phyloP scores from a whole-genome alignment of 1,139 yeast species.

The Fermentozyma sake region DNA sequence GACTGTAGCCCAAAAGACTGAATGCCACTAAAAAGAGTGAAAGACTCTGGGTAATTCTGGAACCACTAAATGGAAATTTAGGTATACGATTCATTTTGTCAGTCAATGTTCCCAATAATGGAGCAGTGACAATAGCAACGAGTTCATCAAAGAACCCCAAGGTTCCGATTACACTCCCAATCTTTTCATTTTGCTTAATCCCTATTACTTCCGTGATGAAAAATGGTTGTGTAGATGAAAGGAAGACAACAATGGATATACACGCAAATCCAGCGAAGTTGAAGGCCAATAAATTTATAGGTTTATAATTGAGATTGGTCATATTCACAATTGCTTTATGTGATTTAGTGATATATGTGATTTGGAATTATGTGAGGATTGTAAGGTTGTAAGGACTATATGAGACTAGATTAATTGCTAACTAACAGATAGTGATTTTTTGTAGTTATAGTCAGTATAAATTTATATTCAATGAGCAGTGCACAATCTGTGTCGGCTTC shows the following conservation, averaged over 20 bases:
- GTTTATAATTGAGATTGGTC: conserved; percentile 10
- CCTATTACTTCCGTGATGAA: conserved; percentile 55
- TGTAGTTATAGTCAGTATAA: too few relatives aligned
- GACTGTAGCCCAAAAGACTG: conserved; percentile 48
- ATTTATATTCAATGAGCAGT: too few relatives aligned
- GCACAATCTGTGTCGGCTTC: too few relatives aligned
- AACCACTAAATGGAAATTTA: conserved; percentile 33
- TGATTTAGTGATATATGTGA: too few relatives aligned
- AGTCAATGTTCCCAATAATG: conserved; percentile 59
- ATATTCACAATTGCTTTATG: too few relatives aligned
- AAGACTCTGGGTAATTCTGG: conserved; percentile 45
- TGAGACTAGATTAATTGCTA: too few relatives aligned
- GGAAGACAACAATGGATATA: conserved; percentile 61
- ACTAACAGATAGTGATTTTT: too few relatives aligned
- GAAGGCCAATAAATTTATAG: conserved; percentile 15
- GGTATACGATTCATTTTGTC: conserved; percentile 39
- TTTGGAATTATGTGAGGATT: too few relatives aligned
- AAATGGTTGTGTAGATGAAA: conserved; percentile 66
- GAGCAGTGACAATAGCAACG: conserved; percentile 50
- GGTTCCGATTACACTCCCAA: conserved; percentile 57
- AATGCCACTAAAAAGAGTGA: conserved; percentile 48
- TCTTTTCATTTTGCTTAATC: conserved; percentile 27
- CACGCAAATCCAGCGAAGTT: conserved; percentile 42
- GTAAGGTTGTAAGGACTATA: too few relatives aligned
- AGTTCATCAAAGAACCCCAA: conserved; percentile 64